These are phyloP conservation scores for Onygena corvina DNA, from an alignment of 2,329 filamentous ascomycete species.

Conservation along the genomic window DNA sequence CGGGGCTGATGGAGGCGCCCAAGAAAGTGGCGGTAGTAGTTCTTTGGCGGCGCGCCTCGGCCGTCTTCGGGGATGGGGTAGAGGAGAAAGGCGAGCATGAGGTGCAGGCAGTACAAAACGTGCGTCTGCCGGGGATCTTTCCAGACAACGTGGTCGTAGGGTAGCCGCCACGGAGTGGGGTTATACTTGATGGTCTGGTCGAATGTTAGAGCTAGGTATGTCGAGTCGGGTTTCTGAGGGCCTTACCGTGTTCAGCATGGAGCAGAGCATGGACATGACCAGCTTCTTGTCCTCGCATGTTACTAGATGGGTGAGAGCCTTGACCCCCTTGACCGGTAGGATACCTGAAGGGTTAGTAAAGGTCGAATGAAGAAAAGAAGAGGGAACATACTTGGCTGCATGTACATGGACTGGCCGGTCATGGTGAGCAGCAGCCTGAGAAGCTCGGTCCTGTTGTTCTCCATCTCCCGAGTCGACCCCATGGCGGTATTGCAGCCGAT, in stretches of 20 bases:
- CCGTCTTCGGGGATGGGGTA: slow-evolving; percentile 76
- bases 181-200: slow-evolving; percentile 83
- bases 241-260: slow-evolving; percentile 75
- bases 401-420: slow-evolving; percentile 86
- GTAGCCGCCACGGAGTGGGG: slow-evolving; percentile 81
- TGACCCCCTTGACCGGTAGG: slow-evolving; percentile 71
- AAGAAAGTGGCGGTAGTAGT: slow-evolving; percentile 86
- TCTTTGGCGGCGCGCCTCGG: slow-evolving; percentile 58
- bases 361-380: not conserved
- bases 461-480: slow-evolving; percentile 78
- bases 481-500: slow-evolving; percentile 88
- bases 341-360: slow-evolving; percentile 32
- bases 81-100: slow-evolving; percentile 71
- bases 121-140: slow-evolving; percentile 82
- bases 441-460: slow-evolving; percentile 86
- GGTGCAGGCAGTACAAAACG: slow-evolving; percentile 81
- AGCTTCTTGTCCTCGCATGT: slow-evolving; percentile 82
- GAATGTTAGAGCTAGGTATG: slow-evolving; percentile 8
- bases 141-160: slow-evolving; percentile 84
- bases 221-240: not conserved
- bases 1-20: slow-evolving; percentile 82
- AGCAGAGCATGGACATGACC: slow-evolving; percentile 81
- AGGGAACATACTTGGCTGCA: slow-evolving; percentile 52
- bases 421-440: slow-evolving; percentile 74
- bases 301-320: slow-evolving; percentile 76